These are phyloP conservation scores for Citropsis articulata DNA, from an alignment of 345 rosid species.

Conservation along the genomic window DNA sequence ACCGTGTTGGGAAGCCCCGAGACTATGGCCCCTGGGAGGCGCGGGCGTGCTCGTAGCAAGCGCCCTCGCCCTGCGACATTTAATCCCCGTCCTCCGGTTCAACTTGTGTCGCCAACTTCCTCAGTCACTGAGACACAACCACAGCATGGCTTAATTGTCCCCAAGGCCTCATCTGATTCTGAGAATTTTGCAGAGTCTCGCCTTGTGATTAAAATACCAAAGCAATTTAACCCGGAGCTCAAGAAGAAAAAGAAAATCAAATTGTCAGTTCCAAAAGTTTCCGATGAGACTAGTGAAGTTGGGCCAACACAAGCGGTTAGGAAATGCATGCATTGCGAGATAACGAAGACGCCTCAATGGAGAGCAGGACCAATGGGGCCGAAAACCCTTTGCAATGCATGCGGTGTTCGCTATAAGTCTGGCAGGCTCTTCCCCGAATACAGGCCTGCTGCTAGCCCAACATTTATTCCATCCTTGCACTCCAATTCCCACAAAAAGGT, in stretches of 20 bases:
- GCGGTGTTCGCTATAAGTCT: slow-evolving; percentile 91
- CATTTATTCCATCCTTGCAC: slow-evolving; percentile 80
- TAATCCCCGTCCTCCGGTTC: slow-evolving; percentile 53
- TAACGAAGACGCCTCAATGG: slow-evolving; percentile 98
- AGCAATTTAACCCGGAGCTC: slow-evolving; percentile 47
- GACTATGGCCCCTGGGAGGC: slow-evolving; percentile 34
- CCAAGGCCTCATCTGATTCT: slow-evolving; percentile 42
- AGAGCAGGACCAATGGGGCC: slow-evolving; percentile 99
- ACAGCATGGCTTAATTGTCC: slow-evolving; percentile 10
- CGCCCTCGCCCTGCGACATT: slow-evolving; percentile 80
- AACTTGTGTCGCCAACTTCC: slow-evolving; percentile 40
- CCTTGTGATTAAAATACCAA: slow-evolving; percentile 64
- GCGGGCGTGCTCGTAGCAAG: slow-evolving; percentile 90
- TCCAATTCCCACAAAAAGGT: slow-evolving; percentile 98
- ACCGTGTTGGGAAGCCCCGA: slow-evolving; percentile 39
- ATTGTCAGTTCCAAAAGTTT: slow-evolving; percentile 37
- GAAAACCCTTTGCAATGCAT: slow-evolving; percentile 96
- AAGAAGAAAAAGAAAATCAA: slow-evolving; percentile 83
- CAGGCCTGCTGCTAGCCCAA: slow-evolving; percentile 96
- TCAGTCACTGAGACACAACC: slow-evolving; percentile 30
- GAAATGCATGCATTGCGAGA: slow-evolving; percentile 95
- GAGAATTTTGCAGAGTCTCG: slow-evolving; percentile 60
- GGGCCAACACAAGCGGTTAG: slow-evolving; percentile 44
- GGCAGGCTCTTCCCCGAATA: slow-evolving; percentile 98
- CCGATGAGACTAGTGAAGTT: slow-evolving; percentile 31